These are phyloP conservation scores for Hamiltosporidium tvaerminnensis DNA, from an alignment of 371 early-diverging fungal species.

Conservation along the genomic window DNA sequence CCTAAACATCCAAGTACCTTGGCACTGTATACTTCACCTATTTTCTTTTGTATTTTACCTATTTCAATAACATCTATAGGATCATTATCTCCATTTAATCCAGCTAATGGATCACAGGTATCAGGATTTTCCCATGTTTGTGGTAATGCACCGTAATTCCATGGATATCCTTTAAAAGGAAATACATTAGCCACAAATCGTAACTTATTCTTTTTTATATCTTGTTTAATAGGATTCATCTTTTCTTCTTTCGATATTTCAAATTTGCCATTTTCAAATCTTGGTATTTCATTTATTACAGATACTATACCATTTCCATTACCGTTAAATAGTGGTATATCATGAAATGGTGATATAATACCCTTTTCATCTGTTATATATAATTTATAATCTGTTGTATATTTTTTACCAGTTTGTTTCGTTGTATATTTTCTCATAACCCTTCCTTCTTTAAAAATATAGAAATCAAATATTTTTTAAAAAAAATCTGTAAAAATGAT, in stretches of 20 bases:
- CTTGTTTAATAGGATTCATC: constrained; percentile 93
- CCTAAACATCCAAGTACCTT: constrained; percentile 90
- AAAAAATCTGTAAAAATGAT: too few relatives aligned
- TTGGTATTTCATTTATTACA: constrained; percentile 83
- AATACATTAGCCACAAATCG: constrained; percentile 93
- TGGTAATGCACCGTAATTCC: constrained; percentile 98
- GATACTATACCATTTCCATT: constrained; percentile 66
- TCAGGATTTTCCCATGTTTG: constrained; percentile 95
- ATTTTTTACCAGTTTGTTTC: not conserved
- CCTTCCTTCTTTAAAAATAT: too few relatives aligned
- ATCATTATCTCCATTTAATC: constrained; percentile 81
- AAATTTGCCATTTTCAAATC: constrained; percentile 96
- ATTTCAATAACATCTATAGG: constrained; percentile 93
- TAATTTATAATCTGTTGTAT: not conserved
- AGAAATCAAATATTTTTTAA: too few relatives aligned
- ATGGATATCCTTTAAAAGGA: constrained; percentile 98
- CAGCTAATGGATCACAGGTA: constrained; percentile 64
- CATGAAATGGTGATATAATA: constrained; percentile 83
- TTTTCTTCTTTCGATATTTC: constrained; percentile 58
- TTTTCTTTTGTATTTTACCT: constrained; percentile 66
- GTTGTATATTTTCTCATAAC: not conserved
- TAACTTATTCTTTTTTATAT: constrained; percentile 88
- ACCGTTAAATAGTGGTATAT: constrained; percentile 80
- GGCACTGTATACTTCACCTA: constrained; percentile 89
- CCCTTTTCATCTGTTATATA: not conserved